Percentiles rank a stretch among this genome's conserved stretches.
phyloP scores from a whole-genome alignment of 2,329 filamentous ascomycete species.

The Onygenales sp. region DNA sequence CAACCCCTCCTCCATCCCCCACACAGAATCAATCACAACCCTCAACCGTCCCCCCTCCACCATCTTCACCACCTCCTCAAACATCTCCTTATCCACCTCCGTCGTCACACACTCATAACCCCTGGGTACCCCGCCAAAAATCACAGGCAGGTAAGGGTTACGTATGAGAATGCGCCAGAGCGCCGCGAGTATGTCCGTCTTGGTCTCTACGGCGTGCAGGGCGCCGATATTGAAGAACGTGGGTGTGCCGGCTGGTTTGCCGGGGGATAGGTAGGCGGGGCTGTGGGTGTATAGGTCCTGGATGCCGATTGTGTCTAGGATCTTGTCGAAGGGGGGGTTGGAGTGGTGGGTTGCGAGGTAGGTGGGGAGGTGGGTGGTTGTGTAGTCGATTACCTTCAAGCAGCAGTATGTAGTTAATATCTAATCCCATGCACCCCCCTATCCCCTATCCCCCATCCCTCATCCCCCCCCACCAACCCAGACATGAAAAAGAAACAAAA shows the following conservation, averaged over 20 bases:
- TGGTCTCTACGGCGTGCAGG: not conserved
- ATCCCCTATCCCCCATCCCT: not conserved
- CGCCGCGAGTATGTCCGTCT: no score
- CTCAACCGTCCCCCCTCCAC: not conserved
- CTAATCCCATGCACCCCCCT: not conserved
- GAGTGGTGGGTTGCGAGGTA: not conserved
- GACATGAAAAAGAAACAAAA: no score
- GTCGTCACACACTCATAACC: not conserved
- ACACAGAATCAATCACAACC: not conserved
- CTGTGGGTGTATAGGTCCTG: not conserved
- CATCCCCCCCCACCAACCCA: not conserved
- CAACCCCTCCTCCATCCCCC: not conserved
- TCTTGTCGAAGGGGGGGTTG: not conserved
- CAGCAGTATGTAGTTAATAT: no score
- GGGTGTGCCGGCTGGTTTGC: not conserved
- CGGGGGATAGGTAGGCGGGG: not conserved
- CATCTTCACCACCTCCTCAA: not conserved
- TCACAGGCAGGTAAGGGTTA: not conserved
- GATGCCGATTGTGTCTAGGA: not conserved
- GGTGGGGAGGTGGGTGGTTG: not conserved
- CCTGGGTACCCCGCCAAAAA: not conserved
- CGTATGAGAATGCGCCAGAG: not conserved
- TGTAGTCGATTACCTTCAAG: not conserved
- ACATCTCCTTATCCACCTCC: not conserved
- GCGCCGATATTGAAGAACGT: not conserved